A percentile compares a stretch with the other conserved stretches of the same genome.
Conservation (phyloP, 2,329 filamentous ascomycete genomes). For the Aureobasidium vineae region DNA sequence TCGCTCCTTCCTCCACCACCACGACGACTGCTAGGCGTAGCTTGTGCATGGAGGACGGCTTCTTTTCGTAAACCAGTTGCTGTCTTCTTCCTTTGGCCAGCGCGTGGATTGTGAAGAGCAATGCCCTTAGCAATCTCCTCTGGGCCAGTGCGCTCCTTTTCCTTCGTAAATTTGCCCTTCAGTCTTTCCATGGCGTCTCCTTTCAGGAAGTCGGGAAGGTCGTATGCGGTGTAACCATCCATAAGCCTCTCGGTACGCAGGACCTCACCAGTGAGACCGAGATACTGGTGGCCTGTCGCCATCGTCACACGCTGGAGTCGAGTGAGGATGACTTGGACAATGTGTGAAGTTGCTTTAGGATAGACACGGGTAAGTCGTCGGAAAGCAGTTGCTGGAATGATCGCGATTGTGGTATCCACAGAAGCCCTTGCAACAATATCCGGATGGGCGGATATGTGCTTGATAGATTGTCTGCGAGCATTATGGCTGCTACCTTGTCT, state of each 20-base stretch:
- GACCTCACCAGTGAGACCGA: conserved; percentile 88
- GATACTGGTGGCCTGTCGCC: conserved; percentile 89
- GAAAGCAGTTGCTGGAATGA: conserved; percentile 96
- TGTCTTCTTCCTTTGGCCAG: conserved; percentile 65
- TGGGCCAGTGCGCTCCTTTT: conserved; percentile 75
- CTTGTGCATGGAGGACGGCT: conserved; percentile 66
- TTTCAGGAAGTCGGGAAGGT: conserved; percentile 85
- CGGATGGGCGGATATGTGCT: conserved; percentile 78
- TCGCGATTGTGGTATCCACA: conserved; percentile 95
- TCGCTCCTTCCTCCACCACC: conserved; percentile 18
- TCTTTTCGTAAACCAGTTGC: conserved; percentile 76
- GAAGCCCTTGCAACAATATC: conserved; percentile 96
- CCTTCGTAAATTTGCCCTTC: conserved; percentile 81
- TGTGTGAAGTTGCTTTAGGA: conserved; percentile 93
- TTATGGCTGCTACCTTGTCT: conserved; percentile 3
- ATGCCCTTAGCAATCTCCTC: conserved; percentile 91
- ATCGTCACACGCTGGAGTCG: conserved; percentile 92
- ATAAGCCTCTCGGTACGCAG: conserved; percentile 90
- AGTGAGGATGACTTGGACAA: conserved; percentile 95
- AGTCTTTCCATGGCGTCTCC: conserved; percentile 78
- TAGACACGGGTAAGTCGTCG: conserved; percentile 89
- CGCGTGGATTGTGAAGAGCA: conserved; percentile 79
- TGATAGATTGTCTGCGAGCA: conserved; percentile 35
- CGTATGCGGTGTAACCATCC: conserved; percentile 87
- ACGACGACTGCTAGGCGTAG: conserved; percentile 36